Conservation (phyloP, 2,329 filamentous ascomycete genomes). For the Penicillium decumbens region DNA sequence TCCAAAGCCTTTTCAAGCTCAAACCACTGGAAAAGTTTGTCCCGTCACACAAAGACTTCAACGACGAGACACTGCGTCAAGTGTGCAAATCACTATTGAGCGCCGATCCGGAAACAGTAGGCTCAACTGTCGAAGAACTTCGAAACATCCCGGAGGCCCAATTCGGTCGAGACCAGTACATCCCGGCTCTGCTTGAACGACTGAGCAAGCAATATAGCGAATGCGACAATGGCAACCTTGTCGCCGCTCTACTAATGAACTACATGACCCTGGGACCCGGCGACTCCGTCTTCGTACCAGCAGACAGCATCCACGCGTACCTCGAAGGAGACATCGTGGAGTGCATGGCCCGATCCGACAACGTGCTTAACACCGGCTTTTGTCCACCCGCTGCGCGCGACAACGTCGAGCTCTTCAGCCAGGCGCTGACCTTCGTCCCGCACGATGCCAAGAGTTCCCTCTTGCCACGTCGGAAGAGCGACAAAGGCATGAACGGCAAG, state of each 20-base stretch:
- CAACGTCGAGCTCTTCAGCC: conserved; percentile 59
- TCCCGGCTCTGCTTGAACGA: conserved; percentile 60
- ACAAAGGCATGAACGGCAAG: conserved; percentile 54
- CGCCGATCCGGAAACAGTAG: conserved; percentile 50
- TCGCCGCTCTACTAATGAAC: conserved; percentile 71
- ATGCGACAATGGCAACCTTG: conserved; percentile 62
- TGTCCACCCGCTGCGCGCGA: conserved; percentile 63
- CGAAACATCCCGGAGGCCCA: conserved; percentile 45
- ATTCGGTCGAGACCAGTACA: conserved; percentile 54
- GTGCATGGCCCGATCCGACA: conserved; percentile 72
- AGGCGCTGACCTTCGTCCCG: conserved; percentile 60
- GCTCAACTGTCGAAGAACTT: conserved; percentile 51
- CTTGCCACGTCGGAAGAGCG: conserved; percentile 48
- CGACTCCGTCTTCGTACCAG: conserved; percentile 65
- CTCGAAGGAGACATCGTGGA: conserved; percentile 70
- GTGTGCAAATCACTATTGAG: conserved; percentile 54
- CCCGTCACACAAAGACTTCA: conserved; percentile 48
- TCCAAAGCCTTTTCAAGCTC: conserved; percentile 55
- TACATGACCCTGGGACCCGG: conserved; percentile 62
- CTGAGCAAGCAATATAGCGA: conserved; percentile 61
- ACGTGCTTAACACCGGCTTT: conserved; percentile 70
- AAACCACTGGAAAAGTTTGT: conserved; percentile 53
- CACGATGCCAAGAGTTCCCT: conserved; percentile 56
- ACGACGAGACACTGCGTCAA: conserved; percentile 55
- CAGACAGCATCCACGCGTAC: conserved; percentile 70